Conservation (phyloP, 2,329 filamentous ascomycete species). For the Fusarium sp. region DNA sequence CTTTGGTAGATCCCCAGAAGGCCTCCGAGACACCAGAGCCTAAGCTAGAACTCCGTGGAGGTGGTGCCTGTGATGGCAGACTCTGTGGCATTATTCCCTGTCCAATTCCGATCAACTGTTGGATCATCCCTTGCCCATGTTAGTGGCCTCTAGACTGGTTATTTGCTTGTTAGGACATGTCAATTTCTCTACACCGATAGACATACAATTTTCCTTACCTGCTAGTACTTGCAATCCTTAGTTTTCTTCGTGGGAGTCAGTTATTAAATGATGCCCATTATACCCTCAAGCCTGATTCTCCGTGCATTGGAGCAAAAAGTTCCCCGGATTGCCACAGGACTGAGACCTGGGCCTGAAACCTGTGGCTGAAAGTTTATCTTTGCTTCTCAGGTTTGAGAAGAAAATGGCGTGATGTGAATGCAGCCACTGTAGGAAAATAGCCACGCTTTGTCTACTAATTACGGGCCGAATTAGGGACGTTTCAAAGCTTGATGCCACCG, state of each 20-base stretch:
- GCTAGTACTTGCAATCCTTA: too few species aligned
- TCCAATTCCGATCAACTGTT: conserved; percentile 32
- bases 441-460: neutral
- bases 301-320: too few species aligned
- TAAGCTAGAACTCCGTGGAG: conserved; percentile 20
- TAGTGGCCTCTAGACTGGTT: neutral
- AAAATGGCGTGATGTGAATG: neutral
- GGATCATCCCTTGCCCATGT: conserved; percentile 36
- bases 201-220: too few species aligned
- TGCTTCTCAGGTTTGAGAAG: too few species aligned
- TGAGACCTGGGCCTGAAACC: too few species aligned
- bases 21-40: conserved; percentile 13
- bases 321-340: too few species aligned
- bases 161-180: too few species aligned
- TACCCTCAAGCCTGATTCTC: too few species aligned
- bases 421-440: neutral
- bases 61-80: conserved; percentile 29
- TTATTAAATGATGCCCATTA: too few species aligned
- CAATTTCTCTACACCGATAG: too few species aligned
- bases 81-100: conserved; percentile 31
- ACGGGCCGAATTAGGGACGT: neutral
- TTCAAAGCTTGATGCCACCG: neutral
- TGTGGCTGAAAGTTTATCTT: too few species aligned
- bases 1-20: conserved; percentile 11
- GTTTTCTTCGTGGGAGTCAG: too few species aligned